Base-by-base conservation (phyloP, 2,329 filamentous ascomycete genomes). In the Chaetomiaceae sp. region DNA sequence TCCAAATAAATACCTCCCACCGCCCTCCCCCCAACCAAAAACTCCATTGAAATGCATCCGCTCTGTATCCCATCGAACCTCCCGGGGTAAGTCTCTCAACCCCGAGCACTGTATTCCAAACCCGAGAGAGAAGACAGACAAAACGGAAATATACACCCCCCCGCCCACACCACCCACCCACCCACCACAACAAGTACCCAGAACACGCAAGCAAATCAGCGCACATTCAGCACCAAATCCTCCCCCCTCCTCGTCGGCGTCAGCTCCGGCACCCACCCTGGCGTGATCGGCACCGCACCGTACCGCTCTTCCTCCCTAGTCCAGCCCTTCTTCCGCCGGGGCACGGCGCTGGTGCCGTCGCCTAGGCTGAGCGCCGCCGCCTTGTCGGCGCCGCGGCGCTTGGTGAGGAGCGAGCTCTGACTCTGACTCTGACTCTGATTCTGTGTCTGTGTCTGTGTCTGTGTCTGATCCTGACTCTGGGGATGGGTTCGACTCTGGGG, bases 211-310 rank as follows among this genome's bases (percentile, higher is more conserved):
- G 30, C 3, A 6, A 24, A 19, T 44, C 54, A 79, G 50, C 72
- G 69, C 51, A 81, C 75, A 53, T 75, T 74, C 55, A 81, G 58
- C 53, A 76, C 83, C 49, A 87, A 58, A 59, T 86, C 81, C 20
- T 83, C 78, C 0, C 84, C 83, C 39, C 79, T 72, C 50, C 81
- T 68, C 47, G 79, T 81, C 3, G 84, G 84, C 37, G 83, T 87
- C 56, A 87, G 58, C 54, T 73, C 75, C 3, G 82, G 82, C 54
- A 80, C 69, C 79, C 81, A 83, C 1, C 72, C 72, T 0, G 79
- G 79, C 30, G 73, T 75, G 29, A 62, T 63, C 1, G 73, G 72
- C 34, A 72, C 57, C 20, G 58, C 55, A 27, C 50, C 48, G 17
- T 34, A 18, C 14, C 14, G 10, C 9, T 45, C 15, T 29, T 45